A percentile compares a stretch with the other conserved stretches of the same genome.
Conservation (phyloP, 169 alveolate species). For the Plasmodium cynomolgi region DNA sequence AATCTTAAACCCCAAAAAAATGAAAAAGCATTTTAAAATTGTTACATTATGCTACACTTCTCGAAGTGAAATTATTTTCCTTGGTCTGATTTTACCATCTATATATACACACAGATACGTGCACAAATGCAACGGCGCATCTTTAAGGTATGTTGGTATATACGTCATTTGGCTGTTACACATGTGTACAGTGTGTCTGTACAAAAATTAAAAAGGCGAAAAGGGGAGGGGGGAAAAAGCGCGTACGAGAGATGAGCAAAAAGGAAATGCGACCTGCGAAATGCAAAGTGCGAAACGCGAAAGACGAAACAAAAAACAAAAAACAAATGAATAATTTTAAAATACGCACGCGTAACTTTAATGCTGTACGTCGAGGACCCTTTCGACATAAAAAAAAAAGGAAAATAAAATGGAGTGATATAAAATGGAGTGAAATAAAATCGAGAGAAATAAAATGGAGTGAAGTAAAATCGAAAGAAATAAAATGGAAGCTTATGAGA, state of each 20-base stretch:
- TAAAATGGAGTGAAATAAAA: not conserved
- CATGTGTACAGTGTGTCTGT: not conserved
- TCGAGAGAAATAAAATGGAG: not conserved
- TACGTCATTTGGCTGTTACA: not conserved
- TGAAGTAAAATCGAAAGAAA: not conserved
- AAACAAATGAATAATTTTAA: slow-evolving; percentile 35
- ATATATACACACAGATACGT: not conserved
- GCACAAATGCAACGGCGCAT: not conserved
- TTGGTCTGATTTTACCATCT: not conserved
- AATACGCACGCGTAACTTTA: not conserved
- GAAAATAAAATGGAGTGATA: not conserved
- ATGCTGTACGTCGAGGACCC: not conserved
- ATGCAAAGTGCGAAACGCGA: not conserved
- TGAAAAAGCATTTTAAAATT: not conserved
- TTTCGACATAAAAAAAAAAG: slow-evolving; percentile 7
- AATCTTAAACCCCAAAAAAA: not conserved
- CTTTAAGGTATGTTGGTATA: not conserved
- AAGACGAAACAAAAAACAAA: slow-evolving; percentile 18
- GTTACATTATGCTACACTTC: not conserved
- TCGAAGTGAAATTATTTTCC: not conserved
- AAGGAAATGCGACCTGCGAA: not conserved
- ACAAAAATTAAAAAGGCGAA: slow-evolving; percentile 5
- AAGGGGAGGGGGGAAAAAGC: not conserved
- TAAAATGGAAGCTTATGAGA: not conserved
- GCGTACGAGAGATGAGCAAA: not conserved